Conservation (phyloP, 257 asterid genomes). For the Cinchona pubescens region DNA sequence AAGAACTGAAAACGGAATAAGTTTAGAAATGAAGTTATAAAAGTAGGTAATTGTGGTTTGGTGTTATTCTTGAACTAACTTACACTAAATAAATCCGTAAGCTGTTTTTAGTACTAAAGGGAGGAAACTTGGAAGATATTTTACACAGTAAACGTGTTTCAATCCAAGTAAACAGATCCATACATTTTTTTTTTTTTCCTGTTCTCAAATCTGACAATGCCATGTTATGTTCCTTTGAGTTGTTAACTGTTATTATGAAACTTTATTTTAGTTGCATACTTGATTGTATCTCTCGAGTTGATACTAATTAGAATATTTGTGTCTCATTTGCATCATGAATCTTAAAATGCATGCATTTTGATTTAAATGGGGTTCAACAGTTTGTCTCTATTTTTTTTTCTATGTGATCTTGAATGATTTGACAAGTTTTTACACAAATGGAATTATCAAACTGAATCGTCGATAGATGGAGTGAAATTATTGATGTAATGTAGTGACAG, state of each 20-base stretch:
- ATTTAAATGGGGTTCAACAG: background rate
- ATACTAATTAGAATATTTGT: background rate
- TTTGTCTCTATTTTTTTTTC: background rate
- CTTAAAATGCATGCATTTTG: background rate
- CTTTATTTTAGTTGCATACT: background rate
- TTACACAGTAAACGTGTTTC: no score
- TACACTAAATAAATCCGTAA: no score
- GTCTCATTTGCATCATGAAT: background rate
- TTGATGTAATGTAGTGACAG: background rate
- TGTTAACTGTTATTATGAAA: background rate
- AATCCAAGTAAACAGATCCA: no score
- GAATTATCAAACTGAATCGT: background rate
- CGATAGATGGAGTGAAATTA: background rate
- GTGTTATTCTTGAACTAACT: no score
- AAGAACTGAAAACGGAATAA: no score
- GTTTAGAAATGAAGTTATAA: no score
- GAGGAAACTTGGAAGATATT: no score
- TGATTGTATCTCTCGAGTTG: background rate
- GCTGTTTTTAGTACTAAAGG: no score
- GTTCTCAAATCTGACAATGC: background rate
- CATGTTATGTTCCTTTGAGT: slow-evolving; percentile 5
- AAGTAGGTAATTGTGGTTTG: no score
- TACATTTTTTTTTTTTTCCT: no score
- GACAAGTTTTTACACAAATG: no score
- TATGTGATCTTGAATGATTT: background rate